Conservation (phyloP, 2,329 filamentous ascomycete species). For the Trichoderma polysporum region DNA sequence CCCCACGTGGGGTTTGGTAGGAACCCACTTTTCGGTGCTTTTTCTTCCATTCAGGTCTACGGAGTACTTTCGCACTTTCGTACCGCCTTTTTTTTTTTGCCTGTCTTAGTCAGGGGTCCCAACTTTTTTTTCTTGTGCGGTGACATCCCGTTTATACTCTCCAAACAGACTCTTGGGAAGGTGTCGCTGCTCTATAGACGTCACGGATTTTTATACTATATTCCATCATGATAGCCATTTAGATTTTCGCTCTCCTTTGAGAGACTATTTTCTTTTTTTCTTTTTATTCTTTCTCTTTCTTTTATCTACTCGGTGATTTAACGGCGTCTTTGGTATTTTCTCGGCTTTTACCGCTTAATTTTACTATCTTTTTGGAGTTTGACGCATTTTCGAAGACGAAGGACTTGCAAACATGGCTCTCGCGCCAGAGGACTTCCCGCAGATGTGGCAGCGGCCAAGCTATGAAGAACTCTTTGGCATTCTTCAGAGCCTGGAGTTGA, state of each 20-base stretch:
- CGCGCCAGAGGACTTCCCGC: constrained; percentile 66
- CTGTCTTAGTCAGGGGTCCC: neutral
- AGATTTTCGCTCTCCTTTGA: neutral
- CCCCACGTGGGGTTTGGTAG: constrained; percentile 9
- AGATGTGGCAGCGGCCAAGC: constrained; percentile 74
- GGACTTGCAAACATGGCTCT: constrained; percentile 31
- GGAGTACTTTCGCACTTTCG: neutral
- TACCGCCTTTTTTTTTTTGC: neutral
- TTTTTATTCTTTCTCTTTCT: neutral
- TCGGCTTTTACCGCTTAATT: neutral
- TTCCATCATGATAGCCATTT: constrained; percentile 12
- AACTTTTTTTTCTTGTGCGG: neutral
- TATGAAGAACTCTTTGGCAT: constrained; percentile 62
- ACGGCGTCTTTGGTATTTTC: neutral
- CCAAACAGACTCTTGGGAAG: neutral
- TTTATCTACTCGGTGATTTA: neutral
- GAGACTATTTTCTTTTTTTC: neutral
- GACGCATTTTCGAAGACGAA: neutral
- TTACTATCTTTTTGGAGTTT: neutral
- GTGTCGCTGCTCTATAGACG: neutral
- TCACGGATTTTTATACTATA: neutral
- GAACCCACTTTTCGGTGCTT: neutral
- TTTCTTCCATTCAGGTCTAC: neutral
- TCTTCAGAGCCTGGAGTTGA: constrained; percentile 64
- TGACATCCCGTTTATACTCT: constrained; percentile 7